phyloP scores from a whole-genome alignment of 2,329 filamentous ascomycete species.

The Xylariomycetidae sp. region DNA sequence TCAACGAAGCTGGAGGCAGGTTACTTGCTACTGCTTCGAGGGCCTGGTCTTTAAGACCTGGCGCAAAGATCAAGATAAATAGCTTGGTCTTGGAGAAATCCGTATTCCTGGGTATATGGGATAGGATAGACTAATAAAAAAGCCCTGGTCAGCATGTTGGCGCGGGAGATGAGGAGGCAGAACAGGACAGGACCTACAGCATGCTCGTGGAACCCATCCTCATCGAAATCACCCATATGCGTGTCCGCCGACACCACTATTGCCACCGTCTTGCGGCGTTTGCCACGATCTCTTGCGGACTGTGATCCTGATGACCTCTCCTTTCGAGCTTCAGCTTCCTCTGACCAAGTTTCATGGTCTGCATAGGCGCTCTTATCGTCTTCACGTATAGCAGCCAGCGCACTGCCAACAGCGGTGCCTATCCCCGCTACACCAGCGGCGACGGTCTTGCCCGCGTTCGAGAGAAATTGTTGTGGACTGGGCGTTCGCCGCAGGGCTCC shows the following conservation, averaged over 20 bases:
- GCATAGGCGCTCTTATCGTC: conserved; percentile 74
- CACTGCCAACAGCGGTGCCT: conserved; percentile 74
- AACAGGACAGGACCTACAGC: conserved; percentile 74
- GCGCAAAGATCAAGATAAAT: conserved; percentile 86
- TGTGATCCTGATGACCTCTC: conserved; percentile 32
- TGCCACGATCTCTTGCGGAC: conserved; percentile 28
- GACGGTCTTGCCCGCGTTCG: conserved; percentile 74
- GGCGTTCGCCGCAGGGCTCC: conserved; percentile 75
- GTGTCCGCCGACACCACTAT: conserved; percentile 81
- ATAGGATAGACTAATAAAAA: conserved; percentile 65
- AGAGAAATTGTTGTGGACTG: conserved; percentile 83
- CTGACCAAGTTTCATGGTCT: conserved; percentile 87
- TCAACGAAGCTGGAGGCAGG: conserved; percentile 57
- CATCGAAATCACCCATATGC: conserved; percentile 50
- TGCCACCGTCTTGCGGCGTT: conserved; percentile 70
- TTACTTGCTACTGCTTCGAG: conserved; percentile 46
- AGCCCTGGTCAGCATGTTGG: no score
- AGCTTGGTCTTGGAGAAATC: conserved; percentile 69
- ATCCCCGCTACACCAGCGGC: conserved; percentile 77
- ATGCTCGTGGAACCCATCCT: conserved; percentile 64
- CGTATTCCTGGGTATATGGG: conserved; percentile 74
- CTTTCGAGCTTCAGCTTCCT: conserved; percentile 71
- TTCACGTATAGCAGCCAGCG: conserved; percentile 75
- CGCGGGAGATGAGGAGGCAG: no score
- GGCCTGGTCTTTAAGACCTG: conserved; percentile 63